Percentiles rank a stretch among this genome's conserved stretches.
phyloP scores from a whole-genome alignment of 2,329 filamentous ascomycete genomes.

The Aspergillus sp. region DNA sequence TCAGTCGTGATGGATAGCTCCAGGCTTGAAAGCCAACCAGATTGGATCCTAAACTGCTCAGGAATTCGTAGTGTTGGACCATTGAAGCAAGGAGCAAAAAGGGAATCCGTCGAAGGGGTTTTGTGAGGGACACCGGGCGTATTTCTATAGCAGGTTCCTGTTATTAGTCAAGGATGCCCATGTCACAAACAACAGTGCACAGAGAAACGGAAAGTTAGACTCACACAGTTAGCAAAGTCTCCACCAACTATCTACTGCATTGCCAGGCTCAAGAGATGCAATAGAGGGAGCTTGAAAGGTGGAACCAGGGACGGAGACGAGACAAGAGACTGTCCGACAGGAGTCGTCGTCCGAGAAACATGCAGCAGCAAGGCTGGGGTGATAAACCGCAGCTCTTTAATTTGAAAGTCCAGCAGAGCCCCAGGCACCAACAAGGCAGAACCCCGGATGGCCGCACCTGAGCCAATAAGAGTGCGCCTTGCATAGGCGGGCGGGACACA shows the following conservation, averaged over 20 bases:
- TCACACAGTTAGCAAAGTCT: constrained; percentile 31
- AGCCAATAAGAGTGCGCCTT: constrained; percentile 17
- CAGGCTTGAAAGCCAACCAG: constrained; percentile 7
- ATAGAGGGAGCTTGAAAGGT: constrained; percentile 22
- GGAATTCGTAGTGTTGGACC: constrained; percentile 3
- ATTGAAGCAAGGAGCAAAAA: constrained; percentile 22
- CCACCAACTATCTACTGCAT: constrained; percentile 26
- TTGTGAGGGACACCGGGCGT: constrained; percentile 8
- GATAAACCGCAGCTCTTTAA: constrained; percentile 25
- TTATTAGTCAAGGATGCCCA: constrained; percentile 13
- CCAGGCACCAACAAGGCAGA: constrained; percentile 37
- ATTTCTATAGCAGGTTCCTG: constrained; percentile 16
- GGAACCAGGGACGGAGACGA: constrained; percentile 25
- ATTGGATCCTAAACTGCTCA: neutral
- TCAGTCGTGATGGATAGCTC: constrained; percentile 1
- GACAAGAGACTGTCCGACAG: constrained; percentile 28
- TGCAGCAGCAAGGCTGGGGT: constrained; percentile 27
- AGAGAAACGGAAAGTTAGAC: constrained; percentile 18
- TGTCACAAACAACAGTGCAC: constrained; percentile 6
- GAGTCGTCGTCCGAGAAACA: constrained; percentile 41
- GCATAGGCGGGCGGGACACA: constrained; percentile 4
- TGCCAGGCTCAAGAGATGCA: constrained; percentile 12
- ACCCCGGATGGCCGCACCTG: constrained; percentile 9
- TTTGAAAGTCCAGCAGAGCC: constrained; percentile 22
- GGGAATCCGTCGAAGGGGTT: constrained; percentile 7